phyloP scores from a whole-genome alignment of 179 eudicot species.

The Beta corolliflora region DNA sequence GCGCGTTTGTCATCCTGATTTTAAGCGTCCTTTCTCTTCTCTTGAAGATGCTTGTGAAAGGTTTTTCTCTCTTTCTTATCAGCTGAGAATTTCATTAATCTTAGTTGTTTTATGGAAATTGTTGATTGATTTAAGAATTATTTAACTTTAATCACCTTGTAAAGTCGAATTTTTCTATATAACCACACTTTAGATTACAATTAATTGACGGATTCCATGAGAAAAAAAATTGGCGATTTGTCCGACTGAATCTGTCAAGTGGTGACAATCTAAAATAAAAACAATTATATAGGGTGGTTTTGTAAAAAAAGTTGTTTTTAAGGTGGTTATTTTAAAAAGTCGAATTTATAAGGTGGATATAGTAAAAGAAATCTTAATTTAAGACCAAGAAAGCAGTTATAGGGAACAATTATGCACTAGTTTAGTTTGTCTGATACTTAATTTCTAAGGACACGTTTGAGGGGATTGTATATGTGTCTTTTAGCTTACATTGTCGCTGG shows the following conservation, averaged over 20 bases:
- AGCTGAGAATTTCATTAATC: not conserved
- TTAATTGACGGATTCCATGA: too few species aligned
- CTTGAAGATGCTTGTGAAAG: slow-evolving; percentile 96
- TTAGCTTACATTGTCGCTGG: not conserved
- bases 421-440: not conserved
- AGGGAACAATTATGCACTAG: not conserved
- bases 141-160: too few species aligned
- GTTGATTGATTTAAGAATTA: too few species aligned
- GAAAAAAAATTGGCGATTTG: too few species aligned
- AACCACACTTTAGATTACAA: not conserved
- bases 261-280: too few species aligned
- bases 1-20: slow-evolving; percentile 92
- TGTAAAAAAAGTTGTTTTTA: too few species aligned
- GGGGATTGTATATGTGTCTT: not conserved
- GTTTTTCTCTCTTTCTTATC: slow-evolving; percentile 31
- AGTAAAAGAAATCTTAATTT: not conserved
- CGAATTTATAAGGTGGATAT: too few species aligned
- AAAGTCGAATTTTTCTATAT: not conserved
- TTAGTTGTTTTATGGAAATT: not conserved
- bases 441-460: not conserved
- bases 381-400: not conserved
- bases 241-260: too few species aligned
- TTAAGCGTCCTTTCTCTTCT: slow-evolving; percentile 77
- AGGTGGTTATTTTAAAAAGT: too few species aligned
- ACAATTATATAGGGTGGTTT: too few species aligned